Percentiles rank a stretch among this genome's conserved stretches.
These are phyloP conservation scores for Chrysoporthe austroafricana DNA, from an alignment of 2,329 filamentous ascomycete species.

Conservation along the genomic window DNA sequence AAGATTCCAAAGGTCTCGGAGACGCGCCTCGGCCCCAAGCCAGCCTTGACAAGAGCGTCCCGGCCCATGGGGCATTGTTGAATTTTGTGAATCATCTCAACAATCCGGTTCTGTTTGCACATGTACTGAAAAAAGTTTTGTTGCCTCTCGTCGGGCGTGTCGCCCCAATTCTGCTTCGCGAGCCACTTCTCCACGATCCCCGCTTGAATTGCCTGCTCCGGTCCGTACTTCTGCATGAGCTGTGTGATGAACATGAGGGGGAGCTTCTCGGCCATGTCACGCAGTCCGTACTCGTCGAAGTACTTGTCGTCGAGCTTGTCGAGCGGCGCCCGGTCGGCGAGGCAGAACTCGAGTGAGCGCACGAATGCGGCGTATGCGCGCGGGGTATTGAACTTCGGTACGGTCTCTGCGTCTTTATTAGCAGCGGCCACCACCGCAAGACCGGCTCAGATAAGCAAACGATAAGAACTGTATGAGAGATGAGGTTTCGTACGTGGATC, in stretches of 20 bases:
- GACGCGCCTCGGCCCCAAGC: slow-evolving; percentile 45
- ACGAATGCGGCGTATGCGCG: slow-evolving; percentile 61
- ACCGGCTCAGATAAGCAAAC: slow-evolving; percentile 6
- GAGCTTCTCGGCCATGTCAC: slow-evolving; percentile 64
- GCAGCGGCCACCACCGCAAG: background rate
- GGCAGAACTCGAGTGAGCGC: slow-evolving; percentile 61
- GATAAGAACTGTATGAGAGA: background rate
- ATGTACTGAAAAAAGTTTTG: slow-evolving; percentile 58
- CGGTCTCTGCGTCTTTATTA: slow-evolving; percentile 40
- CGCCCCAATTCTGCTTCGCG: slow-evolving; percentile 72
- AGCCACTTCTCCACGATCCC: slow-evolving; percentile 75
- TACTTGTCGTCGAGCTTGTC: slow-evolving; percentile 57
- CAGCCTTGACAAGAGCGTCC: slow-evolving; percentile 55
- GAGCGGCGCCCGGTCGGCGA: slow-evolving; percentile 51
- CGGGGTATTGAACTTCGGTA: slow-evolving; percentile 53
- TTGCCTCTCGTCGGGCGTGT: slow-evolving; percentile 54
- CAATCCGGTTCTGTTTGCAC: slow-evolving; percentile 56
- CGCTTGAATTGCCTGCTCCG: slow-evolving; percentile 62
- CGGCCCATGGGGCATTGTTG: slow-evolving; percentile 55
- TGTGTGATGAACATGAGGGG: slow-evolving; percentile 61
- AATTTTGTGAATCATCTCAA: slow-evolving; percentile 55
- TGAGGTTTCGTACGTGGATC: slow-evolving; percentile 46
- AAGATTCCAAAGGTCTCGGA: slow-evolving; percentile 31
- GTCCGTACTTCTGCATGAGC: slow-evolving; percentile 63
- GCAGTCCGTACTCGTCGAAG: slow-evolving; percentile 66